These are phyloP conservation scores for Haberlea rhodopensis DNA, from an alignment of 257 asterid genomes.

Conservation along the genomic window DNA sequence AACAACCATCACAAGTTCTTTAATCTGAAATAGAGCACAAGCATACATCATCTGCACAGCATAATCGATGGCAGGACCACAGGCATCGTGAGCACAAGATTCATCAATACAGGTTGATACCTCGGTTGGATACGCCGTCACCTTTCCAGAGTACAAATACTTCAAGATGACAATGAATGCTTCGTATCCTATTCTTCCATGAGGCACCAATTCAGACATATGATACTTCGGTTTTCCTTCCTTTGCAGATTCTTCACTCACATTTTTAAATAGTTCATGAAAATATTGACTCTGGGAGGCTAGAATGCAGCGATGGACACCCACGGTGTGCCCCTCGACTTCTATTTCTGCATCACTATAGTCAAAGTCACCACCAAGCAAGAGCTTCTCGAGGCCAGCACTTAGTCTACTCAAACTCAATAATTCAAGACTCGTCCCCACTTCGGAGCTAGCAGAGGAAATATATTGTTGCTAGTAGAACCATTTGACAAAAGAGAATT, in stretches of 20 bases:
- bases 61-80: slow-evolving; percentile 75
- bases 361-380: slow-evolving; percentile 51
- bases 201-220: slow-evolving; percentile 49
- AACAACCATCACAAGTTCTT: slow-evolving; percentile 66
- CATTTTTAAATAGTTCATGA: slow-evolving; percentile 43
- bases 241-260: slow-evolving; percentile 19
- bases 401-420: slow-evolving; percentile 57
- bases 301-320: slow-evolving; percentile 76
- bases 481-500: slow-evolving; percentile 62
- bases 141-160: slow-evolving; percentile 72
- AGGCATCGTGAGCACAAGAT: slow-evolving; percentile 72
- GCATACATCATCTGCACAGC: slow-evolving; percentile 89
- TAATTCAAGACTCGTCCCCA: slow-evolving; percentile 45
- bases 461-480: slow-evolving; percentile 34
- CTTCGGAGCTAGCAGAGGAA: slow-evolving; percentile 34
- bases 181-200: slow-evolving; percentile 57
- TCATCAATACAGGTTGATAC: slow-evolving; percentile 80
- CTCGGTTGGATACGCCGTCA: slow-evolving; percentile 57
- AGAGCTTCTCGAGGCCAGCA: slow-evolving; percentile 56
- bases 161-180: slow-evolving; percentile 44
- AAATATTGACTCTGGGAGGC: slow-evolving; percentile 66
- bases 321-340: slow-evolving; percentile 60
- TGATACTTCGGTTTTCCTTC: slow-evolving; percentile 60
- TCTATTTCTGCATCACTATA: slow-evolving; percentile 70
- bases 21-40: slow-evolving; percentile 68